Base-by-base conservation (phyloP, 495 filamentous ascomycete species). In the Daldinia childiae region DNA sequence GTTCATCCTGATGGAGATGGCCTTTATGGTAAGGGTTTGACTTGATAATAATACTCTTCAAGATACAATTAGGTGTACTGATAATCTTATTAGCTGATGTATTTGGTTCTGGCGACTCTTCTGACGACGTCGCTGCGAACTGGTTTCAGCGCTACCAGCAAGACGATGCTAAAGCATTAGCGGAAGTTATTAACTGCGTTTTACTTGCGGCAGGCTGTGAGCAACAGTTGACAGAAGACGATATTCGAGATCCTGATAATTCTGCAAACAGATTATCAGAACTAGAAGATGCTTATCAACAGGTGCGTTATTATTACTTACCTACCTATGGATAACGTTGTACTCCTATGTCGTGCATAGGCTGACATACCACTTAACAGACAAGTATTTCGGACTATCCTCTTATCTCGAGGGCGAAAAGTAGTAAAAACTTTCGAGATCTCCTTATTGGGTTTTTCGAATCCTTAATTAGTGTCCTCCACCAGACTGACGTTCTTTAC, bases 311-410 rank as follows among this genome's bases (percentile, higher is more conserved):
- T 21, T 1, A 24, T 43, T 17, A 12, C 17, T 32, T 17, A 19
- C 60, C 9, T 17, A 19, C 60, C 9, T 1, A 34, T 57, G 54
- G 14, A 17, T 34, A 9, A 54, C 11, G 7, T 24, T 48, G 29
- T 61, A 30, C 15, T 26, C 30, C 36, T 21, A 8, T 15, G 34
- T 59, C 15, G 7, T 27, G 19, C 38, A 36, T 32, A 64, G 78
- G 62, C 82, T 79, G 64, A 79, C 56, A 14, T 17, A 30, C 43
- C 64, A 1, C 7, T 30, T 12, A 52, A 29, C 66, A 91, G 80
- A 88, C 92, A 79, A 89, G 89, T 45, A 90, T 94, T 45, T 88
- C 91, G 17, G 96, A 98, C 27, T 99, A 98, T 74, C 96, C 95
- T n/a, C 86, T 99, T 15, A 90, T 96, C 21, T 93, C 93, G 9